Conservation (phyloP, 2,329 filamentous ascomycete genomes). For the Xylaria sp. region DNA sequence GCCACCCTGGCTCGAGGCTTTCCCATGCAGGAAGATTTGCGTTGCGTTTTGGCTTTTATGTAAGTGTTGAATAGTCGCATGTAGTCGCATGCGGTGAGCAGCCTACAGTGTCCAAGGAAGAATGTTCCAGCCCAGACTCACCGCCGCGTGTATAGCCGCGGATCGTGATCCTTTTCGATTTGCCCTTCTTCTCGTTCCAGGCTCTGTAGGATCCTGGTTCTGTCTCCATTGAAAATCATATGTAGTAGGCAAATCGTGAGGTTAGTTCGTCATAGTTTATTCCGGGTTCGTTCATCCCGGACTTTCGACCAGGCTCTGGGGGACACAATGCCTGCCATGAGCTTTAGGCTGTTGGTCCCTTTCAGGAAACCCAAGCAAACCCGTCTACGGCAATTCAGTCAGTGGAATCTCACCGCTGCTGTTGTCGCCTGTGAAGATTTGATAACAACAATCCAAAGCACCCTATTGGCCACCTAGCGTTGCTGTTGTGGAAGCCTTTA, state of each 20-base stretch:
- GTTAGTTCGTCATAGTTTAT: slow-evolving; percentile 6
- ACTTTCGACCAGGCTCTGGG: neutral
- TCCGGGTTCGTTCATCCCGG: neutral
- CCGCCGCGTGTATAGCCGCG: slow-evolving; percentile 26
- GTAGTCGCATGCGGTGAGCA: slow-evolving; percentile 30
- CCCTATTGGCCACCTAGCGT: slow-evolving; percentile 12
- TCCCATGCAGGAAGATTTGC: slow-evolving; percentile 8
- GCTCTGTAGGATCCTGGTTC: slow-evolving; percentile 25
- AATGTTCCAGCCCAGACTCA: slow-evolving; percentile 14
- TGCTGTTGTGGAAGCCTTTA: neutral
- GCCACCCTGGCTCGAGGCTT: slow-evolving; percentile 15
- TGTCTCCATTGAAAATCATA: slow-evolving; percentile 9
- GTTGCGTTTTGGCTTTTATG: slow-evolving; percentile 17
- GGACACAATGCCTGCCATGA: neutral
- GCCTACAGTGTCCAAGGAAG: neutral
- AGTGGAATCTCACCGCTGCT: slow-evolving; percentile 5
- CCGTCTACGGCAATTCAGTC: neutral
- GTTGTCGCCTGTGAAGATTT: neutral
- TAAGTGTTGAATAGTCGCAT: slow-evolving; percentile 8
- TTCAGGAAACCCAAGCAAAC: slow-evolving; percentile 28
- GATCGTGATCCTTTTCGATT: slow-evolving; percentile 32
- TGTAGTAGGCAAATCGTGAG: slow-evolving; percentile 7
- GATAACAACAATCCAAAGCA: neutral
- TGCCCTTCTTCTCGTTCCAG: slow-evolving; percentile 28
- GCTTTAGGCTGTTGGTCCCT: slow-evolving; percentile 16